Evolutionary conservation across 768 basidiomycete species (phyloP), one percentile per base, ranked within the genome.

Genomic region (Fistulinella prunicolor): DNA sequence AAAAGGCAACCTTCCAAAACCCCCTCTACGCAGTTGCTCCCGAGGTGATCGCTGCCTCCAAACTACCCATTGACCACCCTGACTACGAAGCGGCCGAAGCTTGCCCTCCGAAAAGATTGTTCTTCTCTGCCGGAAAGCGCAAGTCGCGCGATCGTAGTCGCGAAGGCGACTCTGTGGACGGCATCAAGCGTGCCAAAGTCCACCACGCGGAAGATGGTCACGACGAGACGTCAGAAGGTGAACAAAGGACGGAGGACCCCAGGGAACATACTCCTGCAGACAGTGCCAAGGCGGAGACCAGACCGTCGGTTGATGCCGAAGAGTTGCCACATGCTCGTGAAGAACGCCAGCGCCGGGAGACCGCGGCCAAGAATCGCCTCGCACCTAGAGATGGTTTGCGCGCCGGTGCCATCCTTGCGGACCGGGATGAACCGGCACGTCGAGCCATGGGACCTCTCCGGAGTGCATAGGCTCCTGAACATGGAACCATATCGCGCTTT

Each of bases 81-180:
- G 83, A 86, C 42, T 89, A 73, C 59, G 81, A 82, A 29, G 83
- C 83, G 1, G 66, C 71, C 1, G 70, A 77, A 10, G 67, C 71
- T 10, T 80, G 78, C 39, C 73, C 77, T 3, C 84, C 86, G 0
- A 79, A 73, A 55, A 68, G 78, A 28, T 70, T 88, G 10, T 87
- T 86, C 14, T 82, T 83, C 22, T 54, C 58, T 24, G 49, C 49
- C 6, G 62, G 64, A n/a, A 67, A 63, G 49, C 56, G 53, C 28
- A 65, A 66, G 32, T 49, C 50, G 4, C 50, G 56, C 22, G 67
- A 65, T 36, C 56, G 41, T 20, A 68, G 58, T 39, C 54, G 49
- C 17, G 60, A 66, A 10, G 36, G 9, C n/a, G 29, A 24, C 23
- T 38, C 53, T 3, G 12, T 28, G 12, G 49, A 47, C 10, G 54